Conservation (phyloP, 257 asterid species). For the Scutellaria barbata region DNA sequence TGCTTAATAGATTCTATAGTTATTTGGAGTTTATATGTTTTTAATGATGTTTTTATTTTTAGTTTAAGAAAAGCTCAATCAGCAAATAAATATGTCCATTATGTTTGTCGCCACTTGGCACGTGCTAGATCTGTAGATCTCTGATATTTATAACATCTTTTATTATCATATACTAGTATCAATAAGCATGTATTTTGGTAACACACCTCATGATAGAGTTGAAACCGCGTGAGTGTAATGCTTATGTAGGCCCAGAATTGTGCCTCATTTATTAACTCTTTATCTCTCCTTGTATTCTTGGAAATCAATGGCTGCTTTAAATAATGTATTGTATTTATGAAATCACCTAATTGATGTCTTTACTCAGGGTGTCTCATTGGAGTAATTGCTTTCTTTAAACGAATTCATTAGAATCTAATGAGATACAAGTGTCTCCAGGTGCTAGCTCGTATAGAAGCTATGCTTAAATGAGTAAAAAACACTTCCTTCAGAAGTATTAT, state of each 20-base stretch:
- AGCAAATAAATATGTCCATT: conserved; percentile 9
- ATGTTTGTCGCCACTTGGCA: conserved; percentile 47
- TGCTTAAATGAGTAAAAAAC: not conserved
- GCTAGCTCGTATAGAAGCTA: not conserved
- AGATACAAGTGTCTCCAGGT: too few relatives aligned
- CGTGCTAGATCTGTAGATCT: conserved; percentile 61
- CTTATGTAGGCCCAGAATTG: conserved; percentile 41
- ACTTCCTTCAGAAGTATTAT: not conserved
- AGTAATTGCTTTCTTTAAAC: too few relatives aligned
- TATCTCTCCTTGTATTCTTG: conserved; percentile 28
- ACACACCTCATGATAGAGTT: conserved; percentile 31
- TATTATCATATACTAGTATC: conserved; percentile 5
- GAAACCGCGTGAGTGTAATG: conserved; percentile 20
- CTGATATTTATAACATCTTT: conserved; percentile 40
- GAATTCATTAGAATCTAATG: too few relatives aligned
- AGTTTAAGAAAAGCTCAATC: conserved; percentile 17
- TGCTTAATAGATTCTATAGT: conserved; percentile 1
- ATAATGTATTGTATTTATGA: conserved; percentile 1
- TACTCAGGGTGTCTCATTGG: too few relatives aligned
- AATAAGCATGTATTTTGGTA: conserved; percentile 3
- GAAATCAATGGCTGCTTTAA: conserved; percentile 23
- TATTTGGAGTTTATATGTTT: conserved; percentile 15
- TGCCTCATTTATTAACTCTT: conserved; percentile 29
- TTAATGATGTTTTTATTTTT: not conserved
- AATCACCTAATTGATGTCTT: not conserved